phyloP scores from a whole-genome alignment of 1,139 yeast genomes.

The Groenewaldozyma auringiensis region DNA sequence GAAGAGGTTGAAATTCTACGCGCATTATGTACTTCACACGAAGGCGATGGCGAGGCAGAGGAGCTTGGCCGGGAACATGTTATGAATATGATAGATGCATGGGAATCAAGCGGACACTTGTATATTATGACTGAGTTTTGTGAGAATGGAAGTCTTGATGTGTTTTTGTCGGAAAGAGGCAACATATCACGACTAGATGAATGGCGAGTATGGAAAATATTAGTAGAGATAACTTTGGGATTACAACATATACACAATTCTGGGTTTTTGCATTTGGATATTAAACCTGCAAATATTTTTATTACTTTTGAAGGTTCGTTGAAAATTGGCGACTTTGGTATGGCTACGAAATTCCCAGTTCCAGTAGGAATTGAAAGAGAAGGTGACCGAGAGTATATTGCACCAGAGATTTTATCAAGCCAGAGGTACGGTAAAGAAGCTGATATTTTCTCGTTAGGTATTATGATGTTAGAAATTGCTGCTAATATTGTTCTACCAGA shows the following conservation, averaged over 20 bases:
- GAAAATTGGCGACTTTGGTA: constrained; percentile 78
- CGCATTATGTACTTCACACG: constrained; percentile 29
- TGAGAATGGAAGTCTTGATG: constrained; percentile 86
- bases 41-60: constrained; percentile 48
- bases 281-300: constrained; percentile 92
- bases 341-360: constrained; percentile 53
- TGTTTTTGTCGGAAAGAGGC: constrained; percentile 73
- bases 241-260: constrained; percentile 70
- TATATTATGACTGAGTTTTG: constrained; percentile 94
- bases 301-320: constrained; percentile 90
- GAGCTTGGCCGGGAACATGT: constrained; percentile 77
- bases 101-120: constrained; percentile 70
- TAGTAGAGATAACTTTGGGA: constrained; percentile 73
- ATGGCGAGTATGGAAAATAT: constrained; percentile 95
- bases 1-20: constrained; percentile 53
- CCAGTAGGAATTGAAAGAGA: constrained; percentile 65
- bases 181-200: constrained; percentile 74
- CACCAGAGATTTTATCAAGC: constrained; percentile 85
- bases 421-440: constrained; percentile 87
- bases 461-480: constrained; percentile 89
- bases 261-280: constrained; percentile 73
- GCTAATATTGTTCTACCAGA: constrained; percentile 94
- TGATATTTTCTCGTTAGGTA: constrained; percentile 86
- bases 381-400: constrained; percentile 96
- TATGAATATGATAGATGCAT: constrained; percentile 71